Conservation (phyloP, 1,139 yeast genomes). For the Lodderomyces parapsilosis region DNA sequence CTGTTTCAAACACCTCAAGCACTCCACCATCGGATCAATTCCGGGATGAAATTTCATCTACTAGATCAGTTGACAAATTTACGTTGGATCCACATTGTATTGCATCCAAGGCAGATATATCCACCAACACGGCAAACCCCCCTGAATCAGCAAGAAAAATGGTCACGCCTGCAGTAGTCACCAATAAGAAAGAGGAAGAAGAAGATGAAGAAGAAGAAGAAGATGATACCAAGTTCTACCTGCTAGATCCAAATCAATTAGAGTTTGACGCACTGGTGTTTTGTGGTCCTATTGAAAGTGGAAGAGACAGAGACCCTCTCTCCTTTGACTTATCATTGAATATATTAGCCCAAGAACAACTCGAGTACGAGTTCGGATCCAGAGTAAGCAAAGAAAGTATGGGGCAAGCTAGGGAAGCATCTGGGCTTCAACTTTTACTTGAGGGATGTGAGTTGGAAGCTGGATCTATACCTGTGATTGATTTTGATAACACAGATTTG, state of each 20-base stretch:
- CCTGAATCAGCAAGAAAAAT: not conserved
- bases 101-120: too few relatives aligned
- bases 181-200: not conserved
- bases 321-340: not conserved
- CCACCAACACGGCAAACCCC: not conserved
- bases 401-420: not conserved
- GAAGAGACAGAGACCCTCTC: not conserved
- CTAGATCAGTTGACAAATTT: too few relatives aligned
- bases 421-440: not conserved
- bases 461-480: not conserved
- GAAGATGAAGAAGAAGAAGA: not conserved
- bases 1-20: not conserved
- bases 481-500: not conserved
- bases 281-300: not conserved
- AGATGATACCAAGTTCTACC: not conserved
- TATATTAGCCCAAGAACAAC: not conserved
- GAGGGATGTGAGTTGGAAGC: not conserved
- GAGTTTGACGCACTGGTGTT: slow-evolving; percentile 1
- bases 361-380: not conserved
- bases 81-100: too few relatives aligned
- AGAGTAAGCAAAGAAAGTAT: not conserved
- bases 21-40: not conserved
- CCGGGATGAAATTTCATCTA: too few relatives aligned
- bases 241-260: not conserved
- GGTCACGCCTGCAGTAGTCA: not conserved